Evolutionary conservation across 768 basidiomycete species (phyloP).

Genomic region (Steccherinum ochraceum): DNA sequence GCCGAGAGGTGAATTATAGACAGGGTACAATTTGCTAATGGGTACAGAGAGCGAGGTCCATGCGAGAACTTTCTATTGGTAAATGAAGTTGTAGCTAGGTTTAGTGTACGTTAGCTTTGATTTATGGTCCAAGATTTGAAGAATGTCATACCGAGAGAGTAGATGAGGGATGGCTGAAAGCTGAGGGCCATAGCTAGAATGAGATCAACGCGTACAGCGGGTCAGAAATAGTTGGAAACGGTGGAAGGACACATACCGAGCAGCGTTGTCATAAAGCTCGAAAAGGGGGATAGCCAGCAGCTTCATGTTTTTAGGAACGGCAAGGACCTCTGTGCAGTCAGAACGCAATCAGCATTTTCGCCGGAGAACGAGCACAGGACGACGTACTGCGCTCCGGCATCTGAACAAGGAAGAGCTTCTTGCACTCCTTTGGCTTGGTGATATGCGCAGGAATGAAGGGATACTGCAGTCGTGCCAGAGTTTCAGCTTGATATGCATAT

Average conservation of each 20-base stretch:
- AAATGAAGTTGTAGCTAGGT: constrained; percentile 64
- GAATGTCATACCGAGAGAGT: constrained; percentile 60
- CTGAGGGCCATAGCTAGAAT: constrained; percentile 77
- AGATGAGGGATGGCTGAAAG: constrained; percentile 91
- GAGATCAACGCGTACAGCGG: neutral
- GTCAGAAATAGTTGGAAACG: no score
- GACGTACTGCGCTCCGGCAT: constrained; percentile 89
- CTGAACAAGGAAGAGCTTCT: constrained; percentile 91
- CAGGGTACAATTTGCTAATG: no score
- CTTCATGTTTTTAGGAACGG: constrained; percentile 99
- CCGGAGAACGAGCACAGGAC: neutral
- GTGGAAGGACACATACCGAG: constrained; percentile 40
- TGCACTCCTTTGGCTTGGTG: constrained; percentile 97
- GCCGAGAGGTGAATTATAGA: no score
- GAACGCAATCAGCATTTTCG: neutral
- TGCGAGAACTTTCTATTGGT: constrained; percentile 44
- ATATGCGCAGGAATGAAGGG: constrained; percentile 94
- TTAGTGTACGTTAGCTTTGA: neutral
- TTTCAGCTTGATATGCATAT: neutral
- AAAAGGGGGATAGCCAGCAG: constrained; percentile 94
- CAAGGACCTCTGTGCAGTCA: constrained; percentile 69
- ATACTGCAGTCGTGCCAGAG: no score
- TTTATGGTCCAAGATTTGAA: neutral
- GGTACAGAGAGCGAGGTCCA: no score
- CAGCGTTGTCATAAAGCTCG: constrained; percentile 96